Evolutionary conservation across 495 filamentous ascomycete species (phyloP), one percentile per base, ranked within the genome.

Genomic region (Penicillium desertorum): DNA sequence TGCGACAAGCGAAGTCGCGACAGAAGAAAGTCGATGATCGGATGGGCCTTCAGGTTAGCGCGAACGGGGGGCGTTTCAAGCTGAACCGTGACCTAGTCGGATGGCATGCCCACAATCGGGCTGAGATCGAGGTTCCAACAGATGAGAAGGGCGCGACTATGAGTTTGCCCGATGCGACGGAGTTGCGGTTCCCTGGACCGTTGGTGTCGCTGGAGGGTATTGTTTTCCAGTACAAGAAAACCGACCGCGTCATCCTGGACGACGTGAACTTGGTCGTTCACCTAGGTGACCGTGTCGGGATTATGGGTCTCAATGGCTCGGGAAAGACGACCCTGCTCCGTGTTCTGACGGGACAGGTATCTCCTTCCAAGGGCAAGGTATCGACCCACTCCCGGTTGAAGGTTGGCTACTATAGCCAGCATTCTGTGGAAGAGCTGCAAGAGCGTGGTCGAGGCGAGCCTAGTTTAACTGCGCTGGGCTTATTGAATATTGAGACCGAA

Each of bases 21-120:
- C 88, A 90, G 66, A 92, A 91, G 71, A 90, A 88, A 62, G 78
- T 95, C 10, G 89, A 92, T 54, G 85, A 93, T 50, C 78, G 89
- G 39, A 85, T 83, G 84, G 90, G 89, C 4, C 69, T 92, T 58
- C 77, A 92, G 56, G 85, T 88, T 39, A 83, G 71, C 62, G 83
- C 85, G n/a, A 84, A 76, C 27, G 90, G 90, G 9, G 79, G 79
- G 11, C 73, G 86, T 20, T 92, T 93, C 76, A 92, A 92, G 70
- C 77, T 93, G 9, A 91, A 88, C 64, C 74, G 89, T 8, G 89
- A 92, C 68, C 65, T 87, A 0, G 69, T 59, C 0, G 90, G 89
- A 0, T 91, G 68, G 42, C 81, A 88, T 63, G 22, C 68, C 2
- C 78, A 72, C 4, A 62, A 63, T 16, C 77, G 89, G 17, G 81